A percentile compares a stretch with the other conserved stretches of the same genome.
Evolutionary conservation across 2,329 filamentous ascomycete species (phyloP).

Genomic region (Paraphoma sp.): DNA sequence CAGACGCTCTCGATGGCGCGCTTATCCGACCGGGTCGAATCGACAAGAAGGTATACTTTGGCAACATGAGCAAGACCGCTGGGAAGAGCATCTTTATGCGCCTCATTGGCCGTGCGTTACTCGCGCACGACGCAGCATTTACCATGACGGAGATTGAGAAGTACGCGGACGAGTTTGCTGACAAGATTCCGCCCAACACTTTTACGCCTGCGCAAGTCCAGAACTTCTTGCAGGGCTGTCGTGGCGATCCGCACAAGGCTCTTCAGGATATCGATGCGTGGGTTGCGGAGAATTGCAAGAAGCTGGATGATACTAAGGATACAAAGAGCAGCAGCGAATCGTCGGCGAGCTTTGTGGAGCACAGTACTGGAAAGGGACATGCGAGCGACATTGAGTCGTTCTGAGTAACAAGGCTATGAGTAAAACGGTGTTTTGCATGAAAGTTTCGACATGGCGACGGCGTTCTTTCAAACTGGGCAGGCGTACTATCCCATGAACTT

Average conservation of each 20-base stretch:
- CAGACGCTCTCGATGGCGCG: slow-evolving; percentile 74
- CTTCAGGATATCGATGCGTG: slow-evolving; percentile 26
- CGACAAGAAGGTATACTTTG: slow-evolving; percentile 79
- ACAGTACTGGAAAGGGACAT: neutral
- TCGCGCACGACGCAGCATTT: slow-evolving; percentile 23
- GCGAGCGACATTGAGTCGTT: neutral
- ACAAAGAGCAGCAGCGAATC: neutral
- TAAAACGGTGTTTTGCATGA: too few relatives aligned
- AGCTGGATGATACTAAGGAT: neutral
- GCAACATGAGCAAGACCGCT: slow-evolving; percentile 28
- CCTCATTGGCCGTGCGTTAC: slow-evolving; percentile 32
- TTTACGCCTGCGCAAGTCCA: slow-evolving; percentile 44
- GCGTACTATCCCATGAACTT: too few relatives aligned
- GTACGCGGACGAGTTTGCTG: slow-evolving; percentile 31
- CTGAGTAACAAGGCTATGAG: neutral
- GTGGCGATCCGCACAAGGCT: slow-evolving; percentile 31
- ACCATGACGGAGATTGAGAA: slow-evolving; percentile 27
- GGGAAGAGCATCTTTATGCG: slow-evolving; percentile 38
- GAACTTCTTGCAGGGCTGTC: slow-evolving; percentile 36
- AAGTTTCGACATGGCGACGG: too few relatives aligned
- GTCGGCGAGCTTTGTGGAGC: slow-evolving; percentile 2
- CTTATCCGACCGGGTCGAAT: slow-evolving; percentile 76
- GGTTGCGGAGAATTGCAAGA: slow-evolving; percentile 18
- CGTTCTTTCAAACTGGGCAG: too few relatives aligned
- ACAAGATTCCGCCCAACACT: slow-evolving; percentile 31